phyloP scores from a whole-genome alignment of 495 filamentous ascomycete genomes.

The Neurospora sp. region DNA sequence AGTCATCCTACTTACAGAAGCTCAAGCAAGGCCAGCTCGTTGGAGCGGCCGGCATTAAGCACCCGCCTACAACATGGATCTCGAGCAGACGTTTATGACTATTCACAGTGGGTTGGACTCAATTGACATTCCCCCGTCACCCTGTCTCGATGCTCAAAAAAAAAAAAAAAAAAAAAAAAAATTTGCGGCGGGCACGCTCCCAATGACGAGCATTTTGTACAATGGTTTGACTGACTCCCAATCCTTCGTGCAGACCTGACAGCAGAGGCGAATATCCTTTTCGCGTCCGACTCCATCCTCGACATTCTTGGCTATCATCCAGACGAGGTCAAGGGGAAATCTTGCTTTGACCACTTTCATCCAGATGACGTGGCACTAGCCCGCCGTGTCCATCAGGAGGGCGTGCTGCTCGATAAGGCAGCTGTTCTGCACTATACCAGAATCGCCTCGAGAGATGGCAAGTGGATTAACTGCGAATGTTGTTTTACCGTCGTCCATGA shows the following conservation, averaged over 20 bases:
- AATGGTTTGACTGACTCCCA: slow-evolving; percentile 1
- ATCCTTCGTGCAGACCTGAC: slow-evolving; percentile 49
- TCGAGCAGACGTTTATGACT: slow-evolving; percentile 79
- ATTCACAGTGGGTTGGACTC: slow-evolving; percentile 63
- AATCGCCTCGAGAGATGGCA: slow-evolving; percentile 56
- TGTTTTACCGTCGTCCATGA: slow-evolving; percentile 84
- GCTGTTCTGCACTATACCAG: slow-evolving; percentile 74
- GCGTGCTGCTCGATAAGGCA: slow-evolving; percentile 72
- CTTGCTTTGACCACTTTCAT: slow-evolving; percentile 82
- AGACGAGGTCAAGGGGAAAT: slow-evolving; percentile 62
- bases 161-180: neutral
- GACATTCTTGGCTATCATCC: slow-evolving; percentile 77
- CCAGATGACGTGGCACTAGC: slow-evolving; percentile 72
- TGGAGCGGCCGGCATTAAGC: slow-evolving; percentile 24
- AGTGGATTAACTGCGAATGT: slow-evolving; percentile 77
- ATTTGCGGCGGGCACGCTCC: neutral
- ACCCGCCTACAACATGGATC: slow-evolving; percentile 46
- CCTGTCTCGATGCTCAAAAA: slow-evolving; percentile 1
- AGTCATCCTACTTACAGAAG: slow-evolving; percentile 14
- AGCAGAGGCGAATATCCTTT: slow-evolving; percentile 69
- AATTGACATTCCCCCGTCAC: slow-evolving; percentile 3
- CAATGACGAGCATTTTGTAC: neutral
- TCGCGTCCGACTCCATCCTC: slow-evolving; percentile 71
- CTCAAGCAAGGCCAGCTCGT: slow-evolving; percentile 25
- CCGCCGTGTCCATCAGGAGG: slow-evolving; percentile 58